A percentile compares a stretch with the other conserved stretches of the same genome.
phyloP scores from a whole-genome alignment of 495 filamentous ascomycete genomes.

The Aspergillus diversus region DNA sequence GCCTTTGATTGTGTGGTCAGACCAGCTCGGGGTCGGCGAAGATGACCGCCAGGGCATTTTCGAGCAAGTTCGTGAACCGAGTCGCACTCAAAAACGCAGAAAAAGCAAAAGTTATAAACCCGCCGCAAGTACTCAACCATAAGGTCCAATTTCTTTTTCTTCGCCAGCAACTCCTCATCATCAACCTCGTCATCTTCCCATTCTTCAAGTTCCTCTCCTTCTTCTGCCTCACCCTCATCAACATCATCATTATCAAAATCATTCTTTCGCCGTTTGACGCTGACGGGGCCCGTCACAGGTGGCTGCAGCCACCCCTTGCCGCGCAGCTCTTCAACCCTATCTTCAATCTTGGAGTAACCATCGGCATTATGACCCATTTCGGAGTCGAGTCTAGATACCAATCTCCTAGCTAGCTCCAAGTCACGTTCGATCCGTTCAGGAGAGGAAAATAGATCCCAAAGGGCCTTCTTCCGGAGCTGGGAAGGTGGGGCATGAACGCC shows the following conservation, averaged over 20 bases:
- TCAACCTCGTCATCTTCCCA: slow-evolving; percentile 85
- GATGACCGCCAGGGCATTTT: slow-evolving; percentile 95
- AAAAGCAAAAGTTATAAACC: slow-evolving; percentile 98
- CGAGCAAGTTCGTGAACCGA: slow-evolving; percentile 93
- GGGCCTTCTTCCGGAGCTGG: slow-evolving; percentile 88
- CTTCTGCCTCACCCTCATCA: slow-evolving; percentile 72
- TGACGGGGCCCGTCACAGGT: slow-evolving; percentile 58
- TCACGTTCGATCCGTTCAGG: slow-evolving; percentile 88
- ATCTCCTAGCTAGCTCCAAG: slow-evolving; percentile 72
- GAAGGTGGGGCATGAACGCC: slow-evolving; percentile 89
- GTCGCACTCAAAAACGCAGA: slow-evolving; percentile 98
- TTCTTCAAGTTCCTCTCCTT: slow-evolving; percentile 70
- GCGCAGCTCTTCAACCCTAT: slow-evolving; percentile 79
- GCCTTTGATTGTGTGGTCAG: slow-evolving; percentile 80
- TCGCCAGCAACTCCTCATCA: slow-evolving; percentile 82
- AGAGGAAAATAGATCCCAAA: slow-evolving; percentile 94
- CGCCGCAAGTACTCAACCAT: slow-evolving; percentile 95
- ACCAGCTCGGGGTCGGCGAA: slow-evolving; percentile 83
- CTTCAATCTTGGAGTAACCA: slow-evolving; percentile 77
- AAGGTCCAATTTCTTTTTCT: slow-evolving; percentile 96
- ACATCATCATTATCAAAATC: slow-evolving; percentile 65
- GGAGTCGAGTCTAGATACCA: slow-evolving; percentile 77
- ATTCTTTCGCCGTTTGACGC: slow-evolving; percentile 64
- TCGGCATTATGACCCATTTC: slow-evolving; percentile 71
- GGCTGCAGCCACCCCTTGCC: slow-evolving; percentile 74